Evolutionary conservation across 306 rosid species (phyloP).

Genomic region (Clitoria ternatea): DNA sequence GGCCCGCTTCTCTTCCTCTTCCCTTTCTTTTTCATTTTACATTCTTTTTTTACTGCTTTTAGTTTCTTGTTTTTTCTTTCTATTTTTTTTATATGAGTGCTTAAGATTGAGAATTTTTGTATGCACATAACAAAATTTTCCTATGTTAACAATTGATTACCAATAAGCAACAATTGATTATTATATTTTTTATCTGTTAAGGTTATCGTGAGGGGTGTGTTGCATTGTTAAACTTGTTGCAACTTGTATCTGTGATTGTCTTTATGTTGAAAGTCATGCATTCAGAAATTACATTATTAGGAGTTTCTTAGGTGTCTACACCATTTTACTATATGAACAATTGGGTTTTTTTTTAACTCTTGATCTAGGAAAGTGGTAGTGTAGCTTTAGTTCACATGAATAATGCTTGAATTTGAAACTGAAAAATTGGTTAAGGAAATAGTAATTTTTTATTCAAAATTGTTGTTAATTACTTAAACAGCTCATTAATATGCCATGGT

Average conservation of each 20-base stretch:
- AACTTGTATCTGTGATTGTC: slow-evolving; percentile 27
- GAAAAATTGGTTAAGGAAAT: too few species aligned
- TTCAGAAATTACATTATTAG: slow-evolving; percentile 20
- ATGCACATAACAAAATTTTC: not conserved
- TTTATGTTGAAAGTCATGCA: slow-evolving; percentile 20
- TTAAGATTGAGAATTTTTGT: not conserved
- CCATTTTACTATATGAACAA: slow-evolving; percentile 14
- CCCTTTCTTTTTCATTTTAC: not conserved
- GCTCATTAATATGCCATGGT: too few species aligned
- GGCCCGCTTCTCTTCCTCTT: slow-evolving; percentile 34
- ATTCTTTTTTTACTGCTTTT: not conserved
- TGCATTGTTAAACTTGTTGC: slow-evolving; percentile 22
- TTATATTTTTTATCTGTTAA: not conserved
- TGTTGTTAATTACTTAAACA: too few species aligned
- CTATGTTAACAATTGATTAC: slow-evolving; percentile 14
- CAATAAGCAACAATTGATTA: slow-evolving; percentile 23
- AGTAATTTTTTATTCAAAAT: too few species aligned
- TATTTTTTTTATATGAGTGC: not conserved
- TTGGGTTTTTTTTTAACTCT: not conserved
- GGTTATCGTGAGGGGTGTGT: slow-evolving; percentile 2
- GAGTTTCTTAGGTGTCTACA: slow-evolving; percentile 14
- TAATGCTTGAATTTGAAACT: not conserved
- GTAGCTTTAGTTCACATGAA: not conserved
- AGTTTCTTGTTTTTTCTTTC: not conserved
- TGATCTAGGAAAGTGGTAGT: not conserved